These are phyloP conservation scores for Trypanosoma theileri DNA, from an alignment of 208 protist species.

Conservation along the genomic window DNA sequence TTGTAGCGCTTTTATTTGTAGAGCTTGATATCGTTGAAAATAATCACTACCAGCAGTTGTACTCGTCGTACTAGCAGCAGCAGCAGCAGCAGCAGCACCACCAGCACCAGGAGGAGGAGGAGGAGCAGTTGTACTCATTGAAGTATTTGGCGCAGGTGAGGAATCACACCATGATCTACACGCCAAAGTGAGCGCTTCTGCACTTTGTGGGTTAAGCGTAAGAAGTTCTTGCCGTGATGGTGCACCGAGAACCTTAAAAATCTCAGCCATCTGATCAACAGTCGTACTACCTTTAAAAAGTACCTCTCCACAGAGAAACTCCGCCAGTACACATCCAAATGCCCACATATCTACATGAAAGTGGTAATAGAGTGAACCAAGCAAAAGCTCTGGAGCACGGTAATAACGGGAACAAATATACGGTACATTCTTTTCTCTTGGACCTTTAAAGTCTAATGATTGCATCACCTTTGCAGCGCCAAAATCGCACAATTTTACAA, in stretches of 20 bases:
- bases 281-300: slow-evolving; percentile 93
- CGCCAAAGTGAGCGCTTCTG: slow-evolving; percentile 67
- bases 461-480: slow-evolving; percentile 85
- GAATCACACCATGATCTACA: slow-evolving; percentile 19
- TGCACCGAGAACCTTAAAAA: slow-evolving; percentile 96
- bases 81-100: neutral
- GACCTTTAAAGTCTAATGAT: slow-evolving; percentile 22
- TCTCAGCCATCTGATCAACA: slow-evolving; percentile 97
- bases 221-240: slow-evolving; percentile 92
- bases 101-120: too few species aligned
- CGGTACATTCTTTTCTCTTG: slow-evolving; percentile 70
- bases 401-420: slow-evolving; percentile 96
- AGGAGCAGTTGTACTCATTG: neutral
- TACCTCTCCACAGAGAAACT: slow-evolving; percentile 90
- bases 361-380: slow-evolving; percentile 87
- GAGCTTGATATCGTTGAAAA: slow-evolving; percentile 93
- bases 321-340: slow-evolving; percentile 94
- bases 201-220: slow-evolving; percentile 96
- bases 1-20: slow-evolving; percentile 94
- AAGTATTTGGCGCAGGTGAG: neutral
- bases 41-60: slow-evolving; percentile 29
- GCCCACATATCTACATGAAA: slow-evolving; percentile 92
- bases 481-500: slow-evolving; percentile 89
- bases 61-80: neutral
- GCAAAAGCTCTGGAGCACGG: slow-evolving; percentile 93